phyloP scores from a whole-genome alignment of 768 basidiomycete species.

The Omphalotus guepiniiformis region DNA sequence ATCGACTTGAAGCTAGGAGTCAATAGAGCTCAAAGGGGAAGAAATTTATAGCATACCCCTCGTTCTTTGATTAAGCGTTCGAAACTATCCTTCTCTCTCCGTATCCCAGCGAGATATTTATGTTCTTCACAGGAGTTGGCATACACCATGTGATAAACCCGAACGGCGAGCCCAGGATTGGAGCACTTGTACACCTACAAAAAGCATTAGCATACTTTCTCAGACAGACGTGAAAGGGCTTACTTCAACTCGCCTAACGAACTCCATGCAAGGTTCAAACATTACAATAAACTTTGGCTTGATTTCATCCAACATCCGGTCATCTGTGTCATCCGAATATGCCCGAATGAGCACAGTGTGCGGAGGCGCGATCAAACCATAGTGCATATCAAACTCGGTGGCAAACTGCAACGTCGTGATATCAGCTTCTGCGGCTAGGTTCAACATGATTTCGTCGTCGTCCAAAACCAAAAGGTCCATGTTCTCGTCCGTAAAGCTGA shows the following conservation, averaged over 20 bases:
- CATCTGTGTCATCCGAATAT: conserved; percentile 92
- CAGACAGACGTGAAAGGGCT: conserved; percentile 14
- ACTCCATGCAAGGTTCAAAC: conserved; percentile 93
- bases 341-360: conserved; percentile 82
- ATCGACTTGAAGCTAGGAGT: conserved; percentile 56
- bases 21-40: neutral
- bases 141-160: conserved; percentile 97
- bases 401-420: conserved; percentile 28
- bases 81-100: conserved; percentile 92
- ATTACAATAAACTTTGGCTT: conserved; percentile 91
- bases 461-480: conserved; percentile 1
- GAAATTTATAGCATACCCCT: conserved; percentile 50
- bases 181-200: conserved; percentile 80
- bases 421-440: conserved; percentile 19
- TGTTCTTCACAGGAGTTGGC: conserved; percentile 92
- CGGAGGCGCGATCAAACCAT: conserved; percentile 73
- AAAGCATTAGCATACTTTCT: neutral
- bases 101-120: conserved; percentile 83
- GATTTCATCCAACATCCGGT: conserved; percentile 80
- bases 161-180: conserved; percentile 74
- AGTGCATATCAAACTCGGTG: conserved; percentile 68
- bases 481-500: neutral
- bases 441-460: conserved; percentile 14
- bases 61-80: conserved; percentile 90
- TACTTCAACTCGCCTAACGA: conserved; percentile 89